These are phyloP conservation scores for Leucocoprinus sp. DNA, from an alignment of 768 basidiomycete species.

Conservation along the genomic window DNA sequence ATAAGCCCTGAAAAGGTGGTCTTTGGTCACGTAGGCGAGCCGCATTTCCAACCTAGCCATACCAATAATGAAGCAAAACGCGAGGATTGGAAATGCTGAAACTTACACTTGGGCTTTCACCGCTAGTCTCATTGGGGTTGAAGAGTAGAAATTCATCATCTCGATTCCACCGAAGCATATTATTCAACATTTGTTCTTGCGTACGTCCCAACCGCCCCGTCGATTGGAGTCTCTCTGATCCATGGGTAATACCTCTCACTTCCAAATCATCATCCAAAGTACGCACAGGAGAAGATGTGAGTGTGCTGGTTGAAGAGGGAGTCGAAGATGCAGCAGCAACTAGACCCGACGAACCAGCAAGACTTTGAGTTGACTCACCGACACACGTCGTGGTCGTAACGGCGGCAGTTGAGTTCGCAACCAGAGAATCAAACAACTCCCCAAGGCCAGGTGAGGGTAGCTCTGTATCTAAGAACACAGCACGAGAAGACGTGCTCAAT, in stretches of 20 bases:
- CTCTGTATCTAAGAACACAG: constrained; percentile 10
- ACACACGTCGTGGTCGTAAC: too few species aligned
- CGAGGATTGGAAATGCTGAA: neutral
- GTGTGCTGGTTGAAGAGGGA: constrained; percentile 1
- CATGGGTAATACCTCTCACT: neutral
- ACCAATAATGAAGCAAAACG: neutral
- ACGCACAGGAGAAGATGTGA: constrained; percentile 1
- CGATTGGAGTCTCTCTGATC: neutral
- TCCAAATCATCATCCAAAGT: constrained; percentile 5
- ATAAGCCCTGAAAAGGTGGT: neutral
- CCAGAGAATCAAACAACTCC: constrained; percentile 3
- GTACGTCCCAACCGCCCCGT: constrained; percentile 4
- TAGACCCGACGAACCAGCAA: neutral
- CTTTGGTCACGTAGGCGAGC: neutral
- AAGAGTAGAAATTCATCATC: neutral
- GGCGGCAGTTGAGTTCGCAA: neutral
- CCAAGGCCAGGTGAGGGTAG: constrained; percentile 10
- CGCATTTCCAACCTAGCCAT: neutral
- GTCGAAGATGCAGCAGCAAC: constrained; percentile 1
- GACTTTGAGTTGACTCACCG: neutral
- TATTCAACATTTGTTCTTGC: constrained; percentile 1
- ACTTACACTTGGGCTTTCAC: neutral
- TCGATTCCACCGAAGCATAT: neutral
- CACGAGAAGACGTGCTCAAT: neutral
- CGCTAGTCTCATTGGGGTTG: neutral